A percentile compares a stretch with the other conserved stretches of the same genome.
Conservation (phyloP, 768 basidiomycete species). For the Fibroporia radiculosa region DNA sequence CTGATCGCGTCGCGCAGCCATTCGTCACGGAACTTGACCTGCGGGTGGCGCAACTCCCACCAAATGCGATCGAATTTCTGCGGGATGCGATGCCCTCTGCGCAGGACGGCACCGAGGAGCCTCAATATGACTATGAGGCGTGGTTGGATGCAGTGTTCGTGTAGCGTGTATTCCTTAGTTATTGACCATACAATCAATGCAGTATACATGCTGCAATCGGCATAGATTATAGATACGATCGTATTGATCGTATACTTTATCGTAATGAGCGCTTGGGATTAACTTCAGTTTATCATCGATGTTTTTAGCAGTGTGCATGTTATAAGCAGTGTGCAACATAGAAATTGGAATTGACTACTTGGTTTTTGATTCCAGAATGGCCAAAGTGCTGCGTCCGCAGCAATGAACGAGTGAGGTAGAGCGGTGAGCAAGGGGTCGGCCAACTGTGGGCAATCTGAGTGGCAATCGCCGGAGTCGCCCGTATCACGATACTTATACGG, state of each 20-base stretch:
- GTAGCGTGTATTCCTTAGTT: no score
- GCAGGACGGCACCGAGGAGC: slow-evolving; percentile 47
- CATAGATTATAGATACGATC: no score
- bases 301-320: background rate
- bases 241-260: background rate
- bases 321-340: background rate
- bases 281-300: no score
- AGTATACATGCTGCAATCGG: no score
- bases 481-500: slow-evolving; percentile 20
- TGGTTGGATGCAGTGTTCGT: slow-evolving; percentile 79
- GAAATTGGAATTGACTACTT: no score
- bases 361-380: no score
- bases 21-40: slow-evolving; percentile 93
- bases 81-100: slow-evolving; percentile 69
- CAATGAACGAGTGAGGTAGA: background rate
- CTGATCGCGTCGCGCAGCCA: slow-evolving; percentile 41
- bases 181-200: no score
- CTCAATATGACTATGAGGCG: slow-evolving; percentile 72
- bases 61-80: slow-evolving; percentile 71
- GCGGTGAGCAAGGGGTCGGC: background rate
- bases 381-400: background rate
- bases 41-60: slow-evolving; percentile 73
- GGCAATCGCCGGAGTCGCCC: slow-evolving; percentile 22
- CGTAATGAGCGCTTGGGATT: background rate
- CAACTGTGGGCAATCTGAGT: slow-evolving; percentile 10